Base-by-base conservation (phyloP, 179 eudicot species). In the Nepenthes alata region DNA sequence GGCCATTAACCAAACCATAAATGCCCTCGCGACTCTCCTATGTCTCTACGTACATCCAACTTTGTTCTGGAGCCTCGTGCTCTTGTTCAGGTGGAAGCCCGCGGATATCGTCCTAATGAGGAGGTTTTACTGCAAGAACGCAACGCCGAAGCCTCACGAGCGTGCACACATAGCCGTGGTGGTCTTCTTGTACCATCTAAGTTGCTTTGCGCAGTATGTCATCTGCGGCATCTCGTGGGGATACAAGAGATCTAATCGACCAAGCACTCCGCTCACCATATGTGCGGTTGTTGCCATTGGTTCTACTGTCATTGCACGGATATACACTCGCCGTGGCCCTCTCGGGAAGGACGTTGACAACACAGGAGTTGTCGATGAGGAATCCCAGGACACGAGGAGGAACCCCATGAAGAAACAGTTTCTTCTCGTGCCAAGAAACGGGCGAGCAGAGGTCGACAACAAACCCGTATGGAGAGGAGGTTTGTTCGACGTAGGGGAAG, bases 181-280 rank as follows among this genome's bases (percentile, higher is more conserved):
- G 25, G 53, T 93, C 35, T 2, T 64, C 53, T 65, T 93, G 37
- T 83, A 86, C 34, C 80, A 89, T 56, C n/a, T 89, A 2, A 87
- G 89, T 60, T 93, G 98, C 63, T 83, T 93, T 64, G 96, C 90
- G 3, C 98, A 93, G 65, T 93, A 93, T 75, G 95, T 80, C 12
- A 70, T 83, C 35, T 93, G 98, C 67, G 93, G 83, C 41, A 87
- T 89, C 61, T 86, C 86, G 52, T 65, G 85, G 64, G 90, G 90
- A 0, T 93, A 81, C 66, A 85, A 63, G 68, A 81, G 97, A 70
- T 72, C 86, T 2, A 65, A 80, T 5, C 68, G 98, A 51, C 98
- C 98, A 10, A 74, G 85, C 25, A 38, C 77, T 59, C 96, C 95
- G 38, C 88, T 93, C 6, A 95, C 68, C 10, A 54, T 93, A 60